These are phyloP conservation scores for Diospyros lotus DNA, from an alignment of 148 eudicot genomes.

Conservation along the genomic window DNA sequence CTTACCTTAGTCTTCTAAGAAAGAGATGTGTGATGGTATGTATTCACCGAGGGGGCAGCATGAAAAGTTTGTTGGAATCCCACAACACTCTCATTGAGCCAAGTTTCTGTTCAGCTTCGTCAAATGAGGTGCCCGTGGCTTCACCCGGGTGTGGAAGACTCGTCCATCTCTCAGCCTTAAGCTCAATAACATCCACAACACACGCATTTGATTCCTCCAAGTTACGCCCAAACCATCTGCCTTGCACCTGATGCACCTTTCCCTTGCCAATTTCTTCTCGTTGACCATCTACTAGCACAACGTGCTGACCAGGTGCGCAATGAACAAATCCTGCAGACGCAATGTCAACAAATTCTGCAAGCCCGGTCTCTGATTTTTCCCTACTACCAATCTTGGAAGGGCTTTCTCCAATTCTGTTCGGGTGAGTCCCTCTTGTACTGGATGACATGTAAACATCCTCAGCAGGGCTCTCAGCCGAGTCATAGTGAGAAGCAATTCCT, in stretches of 20 bases:
- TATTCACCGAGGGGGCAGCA: constrained; percentile 26
- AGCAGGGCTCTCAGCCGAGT: constrained; percentile 33
- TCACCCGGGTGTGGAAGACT: constrained; percentile 52
- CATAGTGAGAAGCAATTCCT: constrained; percentile 24
- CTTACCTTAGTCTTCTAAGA: constrained; percentile 11
- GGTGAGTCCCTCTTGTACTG: constrained; percentile 20
- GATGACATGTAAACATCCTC: constrained; percentile 24
- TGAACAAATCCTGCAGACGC: constrained; percentile 22
- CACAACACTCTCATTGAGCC: constrained; percentile 64
- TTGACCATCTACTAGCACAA: constrained; percentile 44
- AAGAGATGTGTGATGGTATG: neutral
- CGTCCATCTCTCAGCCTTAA: constrained; percentile 36
- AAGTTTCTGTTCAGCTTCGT: constrained; percentile 46
- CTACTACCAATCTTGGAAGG: constrained; percentile 16
- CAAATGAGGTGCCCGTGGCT: constrained; percentile 46
- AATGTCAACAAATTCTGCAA: constrained; percentile 24
- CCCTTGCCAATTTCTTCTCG: constrained; percentile 72
- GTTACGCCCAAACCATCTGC: constrained; percentile 50
- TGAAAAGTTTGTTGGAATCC: constrained; percentile 46
- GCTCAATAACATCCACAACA: constrained; percentile 69
- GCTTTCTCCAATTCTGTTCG: constrained; percentile 17
- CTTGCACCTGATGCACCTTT: constrained; percentile 61
- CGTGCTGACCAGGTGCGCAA: constrained; percentile 57
- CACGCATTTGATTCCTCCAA: constrained; percentile 55
- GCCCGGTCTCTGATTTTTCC: constrained; percentile 15